Percentiles rank a stretch among this genome's conserved stretches.
Evolutionary conservation across 2,329 filamentous ascomycete species (phyloP).

Genomic region (Trichophyton schoenleinii): DNA sequence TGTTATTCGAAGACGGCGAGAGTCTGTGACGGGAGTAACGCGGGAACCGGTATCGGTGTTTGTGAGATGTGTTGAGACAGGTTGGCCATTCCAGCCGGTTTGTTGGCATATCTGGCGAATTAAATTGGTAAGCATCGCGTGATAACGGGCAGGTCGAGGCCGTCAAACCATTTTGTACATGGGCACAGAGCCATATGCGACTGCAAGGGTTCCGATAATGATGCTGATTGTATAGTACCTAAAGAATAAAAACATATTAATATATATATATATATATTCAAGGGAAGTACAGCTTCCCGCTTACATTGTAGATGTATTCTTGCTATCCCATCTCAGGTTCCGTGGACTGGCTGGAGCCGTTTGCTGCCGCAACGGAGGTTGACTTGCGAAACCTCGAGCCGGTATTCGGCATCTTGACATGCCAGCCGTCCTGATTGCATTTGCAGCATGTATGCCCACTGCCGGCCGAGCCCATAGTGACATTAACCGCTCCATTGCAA

Average conservation of each 20-base stretch:
- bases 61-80: conserved; percentile 64
- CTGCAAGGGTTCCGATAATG: conserved; percentile 49
- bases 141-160: conserved; percentile 3
- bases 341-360: conserved; percentile 1
- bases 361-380: conserved; percentile 6
- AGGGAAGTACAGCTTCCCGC: conserved; percentile 8
- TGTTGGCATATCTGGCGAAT: conserved; percentile 37
- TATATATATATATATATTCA: background rate
- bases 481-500: background rate
- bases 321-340: conserved; percentile 27
- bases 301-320: conserved; percentile 46
- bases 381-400: conserved; percentile 6
- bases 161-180: conserved; percentile 51
- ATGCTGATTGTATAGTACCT: conserved; percentile 53
- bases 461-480: background rate
- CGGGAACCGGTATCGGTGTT: conserved; percentile 59
- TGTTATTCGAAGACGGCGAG: conserved; percentile 80
- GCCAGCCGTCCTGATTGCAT: background rate
- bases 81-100: conserved; percentile 76
- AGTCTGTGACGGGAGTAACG: conserved; percentile 65
- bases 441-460: background rate
- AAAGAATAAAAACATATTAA: conserved; percentile 7
- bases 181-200: conserved; percentile 54
- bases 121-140: background rate
- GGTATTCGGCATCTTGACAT: background rate